A percentile compares a stretch with the other conserved stretches of the same genome.
phyloP scores from a whole-genome alignment of 83 land plant genomes.

The Thuja plicata region DNA sequence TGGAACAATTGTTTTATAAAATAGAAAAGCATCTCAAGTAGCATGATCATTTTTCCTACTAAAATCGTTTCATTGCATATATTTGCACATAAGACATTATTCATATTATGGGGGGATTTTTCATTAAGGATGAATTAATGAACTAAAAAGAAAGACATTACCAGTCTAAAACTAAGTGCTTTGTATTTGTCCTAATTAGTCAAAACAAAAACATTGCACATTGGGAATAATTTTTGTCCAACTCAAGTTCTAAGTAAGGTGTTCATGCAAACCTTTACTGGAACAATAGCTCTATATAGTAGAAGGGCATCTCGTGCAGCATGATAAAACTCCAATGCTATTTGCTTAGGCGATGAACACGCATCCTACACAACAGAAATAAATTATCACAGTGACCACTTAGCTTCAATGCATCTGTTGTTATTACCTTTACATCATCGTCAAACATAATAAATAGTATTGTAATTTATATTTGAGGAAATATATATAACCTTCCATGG shows the following conservation, averaged over 20 bases:
- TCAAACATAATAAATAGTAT: neutral
- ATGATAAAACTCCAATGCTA: constrained; percentile 80
- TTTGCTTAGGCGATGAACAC: constrained; percentile 57
- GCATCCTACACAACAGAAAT: constrained; percentile 56
- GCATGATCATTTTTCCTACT: neutral
- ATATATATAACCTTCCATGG: neutral
- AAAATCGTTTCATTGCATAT: neutral
- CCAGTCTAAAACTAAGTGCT: neutral
- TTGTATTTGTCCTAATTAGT: neutral
- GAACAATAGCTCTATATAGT: constrained; percentile 74
- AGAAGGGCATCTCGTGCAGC: constrained; percentile 77
- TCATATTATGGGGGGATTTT: neutral
- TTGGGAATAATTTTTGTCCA: neutral
- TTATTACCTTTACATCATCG: neutral
- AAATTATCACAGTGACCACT: neutral
- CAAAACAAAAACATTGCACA: neutral
- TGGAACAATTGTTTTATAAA: no score
- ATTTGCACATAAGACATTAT: neutral
- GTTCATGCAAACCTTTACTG: constrained; percentile 60
- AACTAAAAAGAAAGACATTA: neutral
- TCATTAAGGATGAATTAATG: neutral
- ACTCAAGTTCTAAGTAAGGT: neutral
- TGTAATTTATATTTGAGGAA: neutral
- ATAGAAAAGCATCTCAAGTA: no score
- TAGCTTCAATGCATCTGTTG: neutral